Evolutionary conservation across 2,329 filamentous ascomycete genomes (phyloP), one percentile per base, ranked within the genome.

Genomic region (Hypoxylon sp.): DNA sequence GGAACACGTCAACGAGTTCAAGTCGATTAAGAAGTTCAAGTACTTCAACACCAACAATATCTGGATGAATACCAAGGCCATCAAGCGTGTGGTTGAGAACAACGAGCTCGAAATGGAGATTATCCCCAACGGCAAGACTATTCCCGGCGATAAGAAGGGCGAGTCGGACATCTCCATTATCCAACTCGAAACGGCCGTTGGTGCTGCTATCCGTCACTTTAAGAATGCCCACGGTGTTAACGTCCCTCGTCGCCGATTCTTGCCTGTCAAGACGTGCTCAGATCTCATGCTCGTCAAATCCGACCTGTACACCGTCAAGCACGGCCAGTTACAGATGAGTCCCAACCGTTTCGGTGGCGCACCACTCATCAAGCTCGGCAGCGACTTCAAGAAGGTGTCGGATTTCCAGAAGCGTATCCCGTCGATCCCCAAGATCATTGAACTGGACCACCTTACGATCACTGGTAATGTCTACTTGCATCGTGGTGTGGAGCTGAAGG

Each of bases 31-130:
- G 91, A 99, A 99, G 88, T 99, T 99, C 91, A 97, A 97, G 88
- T 99, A 99, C 90, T 99, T 99, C 91, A 99, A 99, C 90, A 99
- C 96, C 83, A 99, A 99, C 92, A 99, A 99, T 89, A 97, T 99
- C 84, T 99, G 96, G 96, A 92, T 99, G 87, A 97, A 97, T 85
- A 88, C 97, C 75, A 90, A 93, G 79, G 96, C 96, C 74, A 92
- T 99, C 84, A 98, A 98, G 91, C 94, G 96, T 67, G 94, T 99
- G 58, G 96, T 99, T 6, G 96, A 98, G 88, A 94, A 96, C 82
- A 93, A 97, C 80, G 95, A 98, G 86, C 90, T 99, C 58, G 92
- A 94, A 83, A 97, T 99, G 92, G 96, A 99, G 85, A 99, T 99
- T 80, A 99, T 99, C 75, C 94, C 96, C 81, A 99, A 99, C 85